Base-by-base conservation (phyloP, 192 early-diverging fungal genomes). In the Backusella westeae region DNA sequence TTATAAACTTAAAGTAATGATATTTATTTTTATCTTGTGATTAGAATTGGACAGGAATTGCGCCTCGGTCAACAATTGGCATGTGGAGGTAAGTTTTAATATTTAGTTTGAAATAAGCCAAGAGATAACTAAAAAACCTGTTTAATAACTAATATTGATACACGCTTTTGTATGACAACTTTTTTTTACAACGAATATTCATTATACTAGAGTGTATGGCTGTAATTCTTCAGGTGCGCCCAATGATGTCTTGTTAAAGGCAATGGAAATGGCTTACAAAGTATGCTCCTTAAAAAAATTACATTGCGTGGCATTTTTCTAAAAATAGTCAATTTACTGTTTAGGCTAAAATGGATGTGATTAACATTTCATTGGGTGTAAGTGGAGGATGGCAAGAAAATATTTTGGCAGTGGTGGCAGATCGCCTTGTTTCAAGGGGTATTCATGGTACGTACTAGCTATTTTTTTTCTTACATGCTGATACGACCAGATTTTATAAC, bases 311-410 rank as follows among this genome's bases (percentile, higher is more conserved):
- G 0, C 26, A 63, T 14, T 63, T 63, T 63, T 63, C 56, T 63
- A 63, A 63, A 63, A 63, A 63, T 63, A 63, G 36, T 39, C 21
- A 74, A 53, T 29, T 35, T 53, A 66, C 12, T 65, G 59, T 75
- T 34, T 65, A 75, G 74, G 77, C 63, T 39, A 82, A 88, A 1
- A 88, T 93, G 86, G 89, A 98, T 75, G 80, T 98, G 42, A 91
- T 98, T 82, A 96, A 92, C 85, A 83, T 96, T 72, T 94, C 93
- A 41, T 78, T 96, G 53, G 96, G 95, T 67, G 93, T 87, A 8
- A 86, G 87, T 26, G 83, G 84, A 76, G 88, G 86, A 32, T 89
- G 86, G 88, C 82, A 81, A 72, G 92, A 93, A 59, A 83, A 88
- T 41, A 86, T 91, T 23, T 73, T 89, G 26, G 78, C 89, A 6